Conservation (phyloP, 2,329 filamentous ascomycete species). For the Aureobasidium subglaciale region DNA sequence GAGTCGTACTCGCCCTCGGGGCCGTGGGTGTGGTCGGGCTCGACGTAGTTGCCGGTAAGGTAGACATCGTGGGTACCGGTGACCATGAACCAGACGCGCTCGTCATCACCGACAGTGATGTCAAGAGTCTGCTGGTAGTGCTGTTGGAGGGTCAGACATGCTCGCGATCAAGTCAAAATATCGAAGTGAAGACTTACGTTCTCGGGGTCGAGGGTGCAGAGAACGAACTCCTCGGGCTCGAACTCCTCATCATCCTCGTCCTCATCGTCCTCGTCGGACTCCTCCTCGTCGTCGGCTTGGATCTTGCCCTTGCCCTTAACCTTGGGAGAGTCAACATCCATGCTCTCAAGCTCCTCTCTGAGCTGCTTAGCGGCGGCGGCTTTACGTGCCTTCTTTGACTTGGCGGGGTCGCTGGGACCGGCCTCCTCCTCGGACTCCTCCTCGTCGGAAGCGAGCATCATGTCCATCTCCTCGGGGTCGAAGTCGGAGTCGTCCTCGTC, state of each 20-base stretch:
- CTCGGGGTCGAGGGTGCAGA: constrained; percentile 92
- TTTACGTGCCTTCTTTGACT: constrained; percentile 79
- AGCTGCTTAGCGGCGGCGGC: constrained; percentile 63
- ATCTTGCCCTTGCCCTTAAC: constrained; percentile 65
- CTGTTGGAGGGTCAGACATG: constrained; percentile 44
- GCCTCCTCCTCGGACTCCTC: constrained; percentile 60
- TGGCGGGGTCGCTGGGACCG: constrained; percentile 83
- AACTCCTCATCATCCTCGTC: constrained; percentile 55
- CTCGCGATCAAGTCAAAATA: neutral
- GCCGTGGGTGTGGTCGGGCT: constrained; percentile 55
- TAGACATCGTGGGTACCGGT: constrained; percentile 83
- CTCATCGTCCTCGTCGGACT: constrained; percentile 47
- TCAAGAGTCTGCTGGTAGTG: constrained; percentile 93
- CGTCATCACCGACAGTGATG: constrained; percentile 81
- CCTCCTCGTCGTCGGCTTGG: constrained; percentile 42
- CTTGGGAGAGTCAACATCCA: constrained; percentile 61
- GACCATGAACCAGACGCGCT: constrained; percentile 88
- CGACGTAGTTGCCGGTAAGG: constrained; percentile 93
- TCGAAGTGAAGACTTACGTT: constrained; percentile 56
- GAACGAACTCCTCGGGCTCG: constrained; percentile 79
- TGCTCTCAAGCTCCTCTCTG: constrained; percentile 55
- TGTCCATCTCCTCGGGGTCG: constrained; percentile 56
- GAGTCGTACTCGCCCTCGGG: constrained; percentile 57
- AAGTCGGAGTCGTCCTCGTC: constrained; percentile 56
- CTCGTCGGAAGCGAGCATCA: constrained; percentile 56